Evolutionary conservation across 495 filamentous ascomycete species (phyloP).

Genomic region (Aspergillus funiculosus): DNA sequence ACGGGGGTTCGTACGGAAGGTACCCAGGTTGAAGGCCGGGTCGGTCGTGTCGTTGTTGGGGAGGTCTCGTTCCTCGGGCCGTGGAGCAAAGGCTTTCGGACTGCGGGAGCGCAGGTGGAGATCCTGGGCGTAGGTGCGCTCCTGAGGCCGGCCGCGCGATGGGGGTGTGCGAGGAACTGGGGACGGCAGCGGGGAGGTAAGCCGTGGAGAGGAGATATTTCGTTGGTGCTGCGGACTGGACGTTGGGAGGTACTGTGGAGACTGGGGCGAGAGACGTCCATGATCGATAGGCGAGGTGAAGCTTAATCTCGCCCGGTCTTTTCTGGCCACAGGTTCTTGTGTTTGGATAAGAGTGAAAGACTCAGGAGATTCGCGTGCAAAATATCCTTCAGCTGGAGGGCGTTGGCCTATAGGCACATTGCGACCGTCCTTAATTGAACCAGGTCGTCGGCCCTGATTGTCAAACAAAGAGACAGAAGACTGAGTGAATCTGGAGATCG

Average conservation of each 20-base stretch:
- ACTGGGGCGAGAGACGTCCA: constrained; percentile 11
- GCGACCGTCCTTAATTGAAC: constrained; percentile 10
- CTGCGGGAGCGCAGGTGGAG: constrained; percentile 27
- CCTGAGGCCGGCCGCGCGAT: constrained; percentile 17
- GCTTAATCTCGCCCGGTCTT: constrained; percentile 8
- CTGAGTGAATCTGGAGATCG: constrained; percentile 7
- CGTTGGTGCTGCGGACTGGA: constrained; percentile 1
- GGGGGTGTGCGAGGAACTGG: constrained; percentile 10
- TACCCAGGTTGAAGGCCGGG: constrained; percentile 24
- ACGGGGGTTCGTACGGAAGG: constrained; percentile 21
- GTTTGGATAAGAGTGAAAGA: constrained; percentile 3
- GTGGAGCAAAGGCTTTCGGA: constrained; percentile 19
- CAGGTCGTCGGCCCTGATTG: constrained; percentile 3
- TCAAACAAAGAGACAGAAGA: constrained; percentile 12
- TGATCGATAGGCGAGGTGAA: constrained; percentile 3
- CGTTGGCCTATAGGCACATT: constrained; percentile 10
- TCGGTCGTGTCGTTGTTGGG: constrained; percentile 23
- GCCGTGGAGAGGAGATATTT: constrained; percentile 1
- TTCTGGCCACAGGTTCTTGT: background rate
- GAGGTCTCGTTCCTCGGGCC: constrained; percentile 13
- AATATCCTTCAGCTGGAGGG: constrained; percentile 27
- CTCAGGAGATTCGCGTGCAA: constrained; percentile 28
- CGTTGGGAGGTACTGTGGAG: constrained; percentile 5
- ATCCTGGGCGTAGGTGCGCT: constrained; percentile 21
- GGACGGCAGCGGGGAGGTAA: constrained; percentile 11